Evolutionary conservation across 495 filamentous ascomycete genomes (phyloP).

Genomic region (Aspergillus sparsus): DNA sequence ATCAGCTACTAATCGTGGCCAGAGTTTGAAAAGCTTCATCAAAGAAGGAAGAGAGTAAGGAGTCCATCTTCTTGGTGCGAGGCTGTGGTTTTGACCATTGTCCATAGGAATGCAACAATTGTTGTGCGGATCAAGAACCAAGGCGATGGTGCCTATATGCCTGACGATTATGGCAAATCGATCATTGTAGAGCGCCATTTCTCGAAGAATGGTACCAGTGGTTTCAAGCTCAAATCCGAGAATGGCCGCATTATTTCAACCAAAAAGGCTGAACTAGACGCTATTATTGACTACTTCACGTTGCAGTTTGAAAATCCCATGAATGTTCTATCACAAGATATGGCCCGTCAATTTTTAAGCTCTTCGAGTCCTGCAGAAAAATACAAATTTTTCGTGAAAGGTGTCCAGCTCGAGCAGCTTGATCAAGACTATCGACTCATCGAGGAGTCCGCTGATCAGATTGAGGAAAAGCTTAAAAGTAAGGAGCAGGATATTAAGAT

Average conservation of each 20-base stretch:
- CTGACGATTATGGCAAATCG: conserved; percentile 77
- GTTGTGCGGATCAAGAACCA: conserved; percentile 87
- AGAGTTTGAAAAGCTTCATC: conserved; percentile 86
- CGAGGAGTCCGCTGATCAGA: conserved; percentile 65
- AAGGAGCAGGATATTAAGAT: conserved; percentile 50
- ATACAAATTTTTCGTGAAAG: conserved; percentile 96
- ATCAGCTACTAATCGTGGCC: conserved; percentile 92
- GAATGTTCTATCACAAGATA: conserved; percentile 96
- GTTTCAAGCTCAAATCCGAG: conserved; percentile 82
- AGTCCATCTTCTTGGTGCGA: conserved; percentile 18
- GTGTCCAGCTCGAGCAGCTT: conserved; percentile 88
- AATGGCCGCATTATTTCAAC: conserved; percentile 72
- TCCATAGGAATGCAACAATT: conserved; percentile 48
- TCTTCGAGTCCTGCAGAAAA: conserved; percentile 78
- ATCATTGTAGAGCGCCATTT: conserved; percentile 93
- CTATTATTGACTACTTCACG: conserved; percentile 88
- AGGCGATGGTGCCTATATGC: conserved; percentile 78
- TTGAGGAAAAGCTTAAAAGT: conserved; percentile 58
- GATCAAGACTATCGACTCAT: conserved; percentile 88
- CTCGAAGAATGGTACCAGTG: conserved; percentile 68
- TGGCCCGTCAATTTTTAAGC: conserved; percentile 90
- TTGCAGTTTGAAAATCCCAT: conserved; percentile 97
- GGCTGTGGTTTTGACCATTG: conserved; percentile 29
- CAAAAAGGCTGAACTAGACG: conserved; percentile 86
- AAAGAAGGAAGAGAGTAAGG: conserved; percentile 80